Evolutionary conservation across 2,329 filamentous ascomycete genomes (phyloP), one percentile per base, ranked within the genome.

Genomic region (Aureobasidium leucospermi): DNA sequence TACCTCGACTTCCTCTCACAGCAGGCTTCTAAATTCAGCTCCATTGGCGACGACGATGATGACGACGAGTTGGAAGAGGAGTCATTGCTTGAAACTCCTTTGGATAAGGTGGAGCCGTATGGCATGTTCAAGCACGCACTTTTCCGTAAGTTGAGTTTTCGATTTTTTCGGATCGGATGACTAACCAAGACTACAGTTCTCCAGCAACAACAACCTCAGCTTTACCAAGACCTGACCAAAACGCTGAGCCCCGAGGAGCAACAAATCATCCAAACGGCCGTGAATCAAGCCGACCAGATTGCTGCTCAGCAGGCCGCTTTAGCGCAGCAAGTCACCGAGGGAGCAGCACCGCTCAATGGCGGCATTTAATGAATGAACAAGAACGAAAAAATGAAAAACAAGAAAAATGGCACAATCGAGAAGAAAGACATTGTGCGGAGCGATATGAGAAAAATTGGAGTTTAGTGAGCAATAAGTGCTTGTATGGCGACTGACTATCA

Each of bases 1-100:
- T 99, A 99, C 72, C 83, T 99, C 48, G 92, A 97, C 66, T 99
- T 99, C 78, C 76, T 99, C 31, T 95, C 93, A 67, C 89, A 95
- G 71, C 93, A 97, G 62, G 71, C 70, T 10, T 67, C 65, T 63
- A 71, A 69, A 61, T 69, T 73, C 71, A 70, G 73, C 72, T 85
- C 87, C 63, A 82, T 85, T 16, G 70, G 69, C 31, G 81, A 87
- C 16, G 81, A 83, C 15, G 85, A 87, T 51, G 90, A 90, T 1
- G 89, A 92, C 29, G 92, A 96, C 58, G 86, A 96, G 47, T 85
- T 95, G 16, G 93, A 97, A 73, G 94, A 97, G 68, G 93, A 92
- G 71, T 88, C 90, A 61, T 79, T 97, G 55, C 83, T 99, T 2
- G 94, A 99, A 74, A 96, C 93, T 11, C 92, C 93, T 15, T 81